These are phyloP conservation scores for Trichopus zeylanicus DNA, from an alignment of 116 monocot species.

Conservation along the genomic window DNA sequence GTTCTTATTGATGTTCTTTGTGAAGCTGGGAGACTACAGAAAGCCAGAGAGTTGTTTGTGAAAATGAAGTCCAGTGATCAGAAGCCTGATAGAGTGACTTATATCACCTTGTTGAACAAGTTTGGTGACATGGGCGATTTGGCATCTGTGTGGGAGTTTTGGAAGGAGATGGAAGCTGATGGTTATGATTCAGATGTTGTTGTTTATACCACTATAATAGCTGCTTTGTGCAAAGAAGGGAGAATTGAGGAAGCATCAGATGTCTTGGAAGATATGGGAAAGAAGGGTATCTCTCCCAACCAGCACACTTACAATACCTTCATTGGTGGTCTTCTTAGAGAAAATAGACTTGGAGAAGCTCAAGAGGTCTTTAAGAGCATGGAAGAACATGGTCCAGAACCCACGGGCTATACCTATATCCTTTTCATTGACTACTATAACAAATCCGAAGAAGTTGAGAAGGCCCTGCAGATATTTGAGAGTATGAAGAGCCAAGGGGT, in stretches of 20 bases:
- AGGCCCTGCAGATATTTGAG: constrained; percentile 54
- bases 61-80: constrained; percentile 62
- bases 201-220: constrained; percentile 50
- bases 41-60: constrained; percentile 68
- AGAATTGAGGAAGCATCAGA: constrained; percentile 56
- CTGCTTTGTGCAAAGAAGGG: constrained; percentile 69
- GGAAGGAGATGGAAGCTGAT: constrained; percentile 75
- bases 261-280: constrained; percentile 53
- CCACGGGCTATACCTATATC: constrained; percentile 54
- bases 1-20: constrained; percentile 75
- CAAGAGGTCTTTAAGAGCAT: constrained; percentile 41
- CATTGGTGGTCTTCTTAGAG: constrained; percentile 62
- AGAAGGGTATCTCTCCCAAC: constrained; percentile 57
- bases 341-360: constrained; percentile 49
- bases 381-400: constrained; percentile 40
- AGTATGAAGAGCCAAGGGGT: constrained; percentile 65
- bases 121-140: constrained; percentile 74
- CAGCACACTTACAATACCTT: constrained; percentile 62
- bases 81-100: constrained; percentile 82
- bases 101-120: constrained; percentile 73
- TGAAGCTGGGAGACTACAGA: constrained; percentile 42
- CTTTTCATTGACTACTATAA: constrained; percentile 89
- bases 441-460: constrained; percentile 50
- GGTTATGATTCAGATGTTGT: constrained; percentile 73
- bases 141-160: constrained; percentile 47